phyloP scores from a whole-genome alignment of 2,329 filamentous ascomycete genomes.

The Colletotrichum falcatum region DNA sequence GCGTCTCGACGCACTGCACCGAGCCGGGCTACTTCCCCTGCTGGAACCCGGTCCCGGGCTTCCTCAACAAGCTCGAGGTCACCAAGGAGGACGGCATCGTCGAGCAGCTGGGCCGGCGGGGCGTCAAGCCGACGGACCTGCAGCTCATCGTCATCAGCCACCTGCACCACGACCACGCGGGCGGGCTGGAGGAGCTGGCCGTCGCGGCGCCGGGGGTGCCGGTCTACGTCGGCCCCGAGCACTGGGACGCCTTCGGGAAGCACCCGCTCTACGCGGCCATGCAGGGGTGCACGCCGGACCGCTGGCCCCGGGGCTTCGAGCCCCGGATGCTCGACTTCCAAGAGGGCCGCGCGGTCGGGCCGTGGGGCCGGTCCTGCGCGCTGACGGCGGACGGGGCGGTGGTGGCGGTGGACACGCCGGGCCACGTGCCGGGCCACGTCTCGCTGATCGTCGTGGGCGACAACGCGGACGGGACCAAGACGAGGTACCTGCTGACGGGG shows the following conservation, averaged over 20 bases:
- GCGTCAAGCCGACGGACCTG: constrained; percentile 43
- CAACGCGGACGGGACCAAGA: constrained; percentile 35
- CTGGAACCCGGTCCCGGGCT: constrained; percentile 40
- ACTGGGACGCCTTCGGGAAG: constrained; percentile 49
- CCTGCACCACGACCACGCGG: constrained; percentile 48
- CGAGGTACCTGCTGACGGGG: constrained; percentile 47
- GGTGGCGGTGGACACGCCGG: constrained; percentile 49
- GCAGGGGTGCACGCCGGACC: constrained; percentile 47
- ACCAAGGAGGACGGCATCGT: constrained; percentile 42
- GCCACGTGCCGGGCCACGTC: constrained; percentile 51
- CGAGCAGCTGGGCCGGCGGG: constrained; percentile 38
- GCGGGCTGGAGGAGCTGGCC: constrained; percentile 44
- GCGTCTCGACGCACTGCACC: constrained; percentile 43
- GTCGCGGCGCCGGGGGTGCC: constrained; percentile 45
- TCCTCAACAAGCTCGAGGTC: constrained; percentile 35
- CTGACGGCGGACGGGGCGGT: constrained; percentile 48
- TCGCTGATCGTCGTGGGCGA: constrained; percentile 43
- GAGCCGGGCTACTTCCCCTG: constrained; percentile 43
- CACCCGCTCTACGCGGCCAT: constrained; percentile 45
- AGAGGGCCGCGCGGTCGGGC: constrained; percentile 45
- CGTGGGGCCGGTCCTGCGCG: constrained; percentile 46
- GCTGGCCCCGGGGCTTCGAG: constrained; percentile 49
- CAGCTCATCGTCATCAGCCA: constrained; percentile 47
- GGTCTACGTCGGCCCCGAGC: constrained; percentile 44
- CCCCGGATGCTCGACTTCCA: constrained; percentile 47